Evolutionary conservation across 805 yeast species (phyloP).

Genomic region (Sugiyamaella boreocaroliniensis): DNA sequence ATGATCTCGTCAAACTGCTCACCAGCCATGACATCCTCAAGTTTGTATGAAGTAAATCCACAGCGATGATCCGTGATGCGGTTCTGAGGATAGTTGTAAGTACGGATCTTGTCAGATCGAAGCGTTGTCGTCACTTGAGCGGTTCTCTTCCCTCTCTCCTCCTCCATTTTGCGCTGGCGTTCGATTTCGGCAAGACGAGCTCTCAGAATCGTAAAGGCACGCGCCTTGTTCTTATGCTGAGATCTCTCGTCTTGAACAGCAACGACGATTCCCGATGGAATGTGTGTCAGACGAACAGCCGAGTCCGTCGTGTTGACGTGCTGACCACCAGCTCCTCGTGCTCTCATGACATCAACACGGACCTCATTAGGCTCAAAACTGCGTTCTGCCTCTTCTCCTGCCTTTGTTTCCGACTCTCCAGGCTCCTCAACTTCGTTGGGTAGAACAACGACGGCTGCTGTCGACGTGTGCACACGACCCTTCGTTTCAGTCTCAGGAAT

Average conservation of each 20-base stretch:
- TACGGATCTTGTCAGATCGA: conserved; percentile 86
- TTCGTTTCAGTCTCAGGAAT: conserved; percentile 90
- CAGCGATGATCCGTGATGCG: conserved; percentile 93
- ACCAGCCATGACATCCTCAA: conserved; percentile 61
- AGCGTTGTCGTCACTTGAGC: conserved; percentile 86
- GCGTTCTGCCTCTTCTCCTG: conserved; percentile 50
- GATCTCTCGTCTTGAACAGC: conserved; percentile 92
- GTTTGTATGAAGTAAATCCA: conserved; percentile 68
- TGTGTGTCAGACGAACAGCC: conserved; percentile 87
- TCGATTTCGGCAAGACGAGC: conserved; percentile 82
- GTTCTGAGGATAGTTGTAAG: conserved; percentile 89
- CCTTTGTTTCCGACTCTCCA: conserved; percentile 36
- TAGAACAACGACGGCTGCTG: conserved; percentile 89
- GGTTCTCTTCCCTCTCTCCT: conserved; percentile 60
- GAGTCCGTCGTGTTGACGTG: conserved; percentile 97
- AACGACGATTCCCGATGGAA: conserved; percentile 85
- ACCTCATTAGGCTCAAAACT: conserved; percentile 81
- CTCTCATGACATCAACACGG: conserved; percentile 92
- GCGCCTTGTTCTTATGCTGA: conserved; percentile 89
- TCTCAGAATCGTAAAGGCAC: conserved; percentile 75
- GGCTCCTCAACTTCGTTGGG: conserved; percentile 46
- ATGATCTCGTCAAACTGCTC: conserved; percentile 49
- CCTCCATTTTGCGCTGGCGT: conserved; percentile 53
- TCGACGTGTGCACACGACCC: conserved; percentile 92
- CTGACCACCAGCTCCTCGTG: conserved; percentile 97